Evolutionary conservation across 2,329 filamentous ascomycete species (phyloP), one percentile per base, ranked within the genome.

Genomic region (Cercospora sesami): DNA sequence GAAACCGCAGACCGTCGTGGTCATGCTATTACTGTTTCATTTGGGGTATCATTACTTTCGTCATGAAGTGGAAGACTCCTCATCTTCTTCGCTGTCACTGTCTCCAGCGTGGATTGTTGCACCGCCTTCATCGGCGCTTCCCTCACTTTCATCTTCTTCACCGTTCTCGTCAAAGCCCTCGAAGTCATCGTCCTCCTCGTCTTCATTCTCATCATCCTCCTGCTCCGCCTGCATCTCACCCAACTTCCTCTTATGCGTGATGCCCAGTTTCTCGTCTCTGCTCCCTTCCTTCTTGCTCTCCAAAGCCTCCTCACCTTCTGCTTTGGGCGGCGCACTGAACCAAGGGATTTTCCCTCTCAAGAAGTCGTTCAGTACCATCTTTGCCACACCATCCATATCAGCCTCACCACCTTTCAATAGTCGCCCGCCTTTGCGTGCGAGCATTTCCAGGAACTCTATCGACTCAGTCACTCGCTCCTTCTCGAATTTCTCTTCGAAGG

Each of bases 361-460:
- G 78, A 98, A 99, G 77, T 99, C 95, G 75, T 97, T 98, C 68
- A 99, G 83, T 0, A 99, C 91, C 89, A 97, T 97, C 81, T 97
- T 97, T 1, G 95, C 95, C 59, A 97, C 93, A 75, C 94, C 93
- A 75, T 98, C 94, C 65, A 97, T 82, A 79, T 99, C 95, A 4
- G 94, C 91, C 79, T 98, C 95, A n/a, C 94, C 95, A 67, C 92
- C 94, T 78, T 93, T 93, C 16, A 98, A 83, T 21, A 99, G 82
- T 73, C 94, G 87, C 16, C 95, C 95, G 67, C 89, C 89, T 79
- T 97, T 98, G 66, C 94, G 86, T 8, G 94, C 94, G 2, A 99
- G 84, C 30, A 93, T 83, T 76, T 97, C 94, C 1, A 99, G 83
- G 75, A 99, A 96, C 69, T 94, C 89, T 14, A 91, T 89, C 16